Evolutionary conservation across 805 yeast species (phyloP).

Genomic region (Barnettozyma sp.): DNA sequence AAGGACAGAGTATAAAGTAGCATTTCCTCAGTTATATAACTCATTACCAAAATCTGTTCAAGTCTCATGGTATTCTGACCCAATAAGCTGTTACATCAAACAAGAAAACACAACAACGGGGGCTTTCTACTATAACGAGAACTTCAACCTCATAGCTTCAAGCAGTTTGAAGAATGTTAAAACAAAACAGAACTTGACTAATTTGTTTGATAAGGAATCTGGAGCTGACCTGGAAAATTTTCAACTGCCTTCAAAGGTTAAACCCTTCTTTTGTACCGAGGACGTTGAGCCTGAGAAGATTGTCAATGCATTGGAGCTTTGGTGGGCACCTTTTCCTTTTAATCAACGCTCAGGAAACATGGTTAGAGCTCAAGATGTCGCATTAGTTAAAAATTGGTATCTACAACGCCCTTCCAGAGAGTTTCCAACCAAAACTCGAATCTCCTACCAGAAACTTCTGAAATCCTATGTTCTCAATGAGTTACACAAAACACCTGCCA

Average conservation of each 20-base stretch:
- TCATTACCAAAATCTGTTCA: conserved; percentile 62
- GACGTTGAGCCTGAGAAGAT: conserved; percentile 40
- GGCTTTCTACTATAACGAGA: conserved; percentile 49
- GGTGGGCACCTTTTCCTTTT: conserved; percentile 83
- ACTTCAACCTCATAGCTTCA: conserved; percentile 48
- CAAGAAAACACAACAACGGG: conserved; percentile 40
- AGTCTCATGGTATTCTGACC: conserved; percentile 57
- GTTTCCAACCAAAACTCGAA: conserved; percentile 68
- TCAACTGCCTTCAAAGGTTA: conserved; percentile 34
- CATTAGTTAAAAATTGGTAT: conserved; percentile 79
- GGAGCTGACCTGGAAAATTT: conserved; percentile 35
- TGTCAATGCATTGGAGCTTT: conserved; percentile 56
- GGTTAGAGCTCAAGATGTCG: conserved; percentile 84
- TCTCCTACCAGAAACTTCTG: conserved; percentile 85
- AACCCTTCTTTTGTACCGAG: conserved; percentile 46
- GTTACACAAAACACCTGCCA: conserved; percentile 42
- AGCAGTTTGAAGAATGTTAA: conserved; percentile 22
- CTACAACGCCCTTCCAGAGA: conserved; percentile 53
- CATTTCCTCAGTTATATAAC: conserved; percentile 81
- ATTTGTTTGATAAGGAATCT: conserved; percentile 22
- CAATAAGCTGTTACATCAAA: conserved; percentile 44
- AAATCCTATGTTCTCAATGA: conserved; percentile 69
- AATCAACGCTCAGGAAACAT: conserved; percentile 64
- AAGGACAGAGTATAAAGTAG: conserved; percentile 78
- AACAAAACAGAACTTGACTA: too few species aligned